Conservation (phyloP, 371 early-diverging fungal genomes). For the Amoeboaphelidium protococcarum region DNA sequence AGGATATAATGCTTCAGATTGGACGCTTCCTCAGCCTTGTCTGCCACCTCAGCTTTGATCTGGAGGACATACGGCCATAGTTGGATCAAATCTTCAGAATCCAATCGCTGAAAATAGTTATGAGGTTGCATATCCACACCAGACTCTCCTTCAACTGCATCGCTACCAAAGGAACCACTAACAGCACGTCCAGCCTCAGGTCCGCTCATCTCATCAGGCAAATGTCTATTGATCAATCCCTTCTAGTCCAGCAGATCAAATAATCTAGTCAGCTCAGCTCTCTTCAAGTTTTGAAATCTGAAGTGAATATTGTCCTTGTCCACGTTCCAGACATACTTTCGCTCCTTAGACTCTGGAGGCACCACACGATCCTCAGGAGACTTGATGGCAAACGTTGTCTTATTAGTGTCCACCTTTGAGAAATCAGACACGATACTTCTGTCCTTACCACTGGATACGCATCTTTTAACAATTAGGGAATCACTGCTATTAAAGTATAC, state of each 20-base stretch:
- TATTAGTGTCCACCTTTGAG: not conserved
- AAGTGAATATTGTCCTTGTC: not conserved
- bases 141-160: not conserved
- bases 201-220: no score
- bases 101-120: not conserved
- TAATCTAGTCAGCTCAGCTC: not conserved
- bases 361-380: not conserved
- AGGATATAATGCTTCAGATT: constrained; percentile 42
- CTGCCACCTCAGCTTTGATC: not conserved
- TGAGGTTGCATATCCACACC: not conserved
- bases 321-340: not conserved
- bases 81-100: not conserved
- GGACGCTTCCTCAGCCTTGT: constrained; percentile 8
- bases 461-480: no score
- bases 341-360: not conserved
- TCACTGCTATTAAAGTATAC: no score
- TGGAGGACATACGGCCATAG: not conserved
- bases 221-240: no score
- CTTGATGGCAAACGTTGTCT: not conserved
- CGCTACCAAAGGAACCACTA: not conserved
- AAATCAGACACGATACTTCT: no score
- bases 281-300: not conserved
- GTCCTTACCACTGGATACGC: no score
- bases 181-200: no score
- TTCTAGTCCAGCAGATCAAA: not conserved